Percentiles rank a stretch among this genome's conserved stretches.
Evolutionary conservation across 1,139 yeast species (phyloP).

Genomic region (Diutina ranongensis): DNA sequence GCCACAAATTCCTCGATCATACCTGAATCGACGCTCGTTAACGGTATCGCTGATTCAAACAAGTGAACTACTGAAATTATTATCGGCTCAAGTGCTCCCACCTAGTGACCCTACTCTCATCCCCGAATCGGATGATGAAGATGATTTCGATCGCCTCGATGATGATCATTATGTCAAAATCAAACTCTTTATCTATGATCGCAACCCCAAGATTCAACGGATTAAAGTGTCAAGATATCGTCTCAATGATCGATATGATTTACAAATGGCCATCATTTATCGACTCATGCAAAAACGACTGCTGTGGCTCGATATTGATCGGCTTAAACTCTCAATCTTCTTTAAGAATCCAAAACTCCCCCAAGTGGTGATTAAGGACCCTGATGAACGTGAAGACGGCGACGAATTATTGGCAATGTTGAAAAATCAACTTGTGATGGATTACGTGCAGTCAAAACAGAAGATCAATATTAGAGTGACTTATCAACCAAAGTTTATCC

Average conservation of each 20-base stretch:
- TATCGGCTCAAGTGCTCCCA: neutral
- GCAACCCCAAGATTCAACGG: neutral
- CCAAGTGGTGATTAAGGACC: slow-evolving; percentile 4
- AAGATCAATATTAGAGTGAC: slow-evolving; percentile 3
- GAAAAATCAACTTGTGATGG: slow-evolving; percentile 1
- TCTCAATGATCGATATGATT: neutral
- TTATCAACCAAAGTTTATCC: slow-evolving; percentile 1
- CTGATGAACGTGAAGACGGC: neutral
- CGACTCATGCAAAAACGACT: slow-evolving; percentile 1
- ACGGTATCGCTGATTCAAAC: neutral
- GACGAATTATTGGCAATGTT: neutral
- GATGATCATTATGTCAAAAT: slow-evolving; percentile 1
- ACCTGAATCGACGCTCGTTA: too few species aligned
- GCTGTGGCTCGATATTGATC: neutral
- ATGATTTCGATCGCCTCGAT: neutral
- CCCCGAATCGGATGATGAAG: slow-evolving; percentile 1
- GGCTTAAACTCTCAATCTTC: neutral
- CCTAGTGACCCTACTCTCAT: neutral
- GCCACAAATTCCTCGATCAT: neutral
- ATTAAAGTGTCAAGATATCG: neutral
- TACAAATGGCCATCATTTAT: neutral
- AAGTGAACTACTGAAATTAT: neutral
- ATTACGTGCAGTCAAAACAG: neutral
- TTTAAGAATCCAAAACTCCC: neutral
- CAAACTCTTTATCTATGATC: slow-evolving; percentile 3